phyloP scores from a whole-genome alignment of 345 rosid species.

The Passiflora organensis region DNA sequence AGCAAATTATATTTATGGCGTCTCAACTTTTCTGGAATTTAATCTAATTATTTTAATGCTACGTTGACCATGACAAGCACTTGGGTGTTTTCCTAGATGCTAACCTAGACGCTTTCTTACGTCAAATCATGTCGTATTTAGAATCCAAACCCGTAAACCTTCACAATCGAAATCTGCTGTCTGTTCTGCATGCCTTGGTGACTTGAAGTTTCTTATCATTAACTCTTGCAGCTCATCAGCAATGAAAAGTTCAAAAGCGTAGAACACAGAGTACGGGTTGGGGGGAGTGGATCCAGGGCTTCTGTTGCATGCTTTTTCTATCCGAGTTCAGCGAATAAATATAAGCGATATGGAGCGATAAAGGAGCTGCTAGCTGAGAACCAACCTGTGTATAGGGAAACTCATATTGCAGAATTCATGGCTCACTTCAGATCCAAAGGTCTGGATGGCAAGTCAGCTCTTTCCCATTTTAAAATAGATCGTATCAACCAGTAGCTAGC shows the following conservation, averaged over 20 bases:
- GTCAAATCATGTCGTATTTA: too few relatives aligned
- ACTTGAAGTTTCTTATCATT: background rate
- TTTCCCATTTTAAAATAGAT: constrained; percentile 28
- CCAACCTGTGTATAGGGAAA: constrained; percentile 34
- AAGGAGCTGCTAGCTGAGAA: constrained; percentile 32
- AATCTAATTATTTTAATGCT: too few relatives aligned
- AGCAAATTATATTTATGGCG: too few relatives aligned
- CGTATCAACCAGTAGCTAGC: background rate
- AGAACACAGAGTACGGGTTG: constrained; percentile 34
- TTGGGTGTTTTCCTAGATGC: too few relatives aligned
- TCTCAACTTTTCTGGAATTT: too few relatives aligned
- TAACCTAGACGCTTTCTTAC: too few relatives aligned
- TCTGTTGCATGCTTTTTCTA: constrained; percentile 37
- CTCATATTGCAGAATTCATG: constrained; percentile 29
- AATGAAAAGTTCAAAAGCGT: constrained; percentile 35
- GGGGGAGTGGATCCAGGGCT: constrained; percentile 16
- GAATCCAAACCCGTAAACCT: too few relatives aligned
- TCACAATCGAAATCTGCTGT: too few relatives aligned
- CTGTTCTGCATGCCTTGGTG: too few relatives aligned
- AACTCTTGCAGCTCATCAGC: constrained; percentile 21
- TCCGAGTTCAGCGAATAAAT: constrained; percentile 29
- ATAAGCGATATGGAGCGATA: constrained; percentile 30
- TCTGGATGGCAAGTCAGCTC: constrained; percentile 35
- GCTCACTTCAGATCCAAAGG: constrained; percentile 36
- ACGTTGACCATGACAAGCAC: too few relatives aligned